Evolutionary conservation across 208 protist species (phyloP).

Genomic region (Borovskyia barvae): DNA sequence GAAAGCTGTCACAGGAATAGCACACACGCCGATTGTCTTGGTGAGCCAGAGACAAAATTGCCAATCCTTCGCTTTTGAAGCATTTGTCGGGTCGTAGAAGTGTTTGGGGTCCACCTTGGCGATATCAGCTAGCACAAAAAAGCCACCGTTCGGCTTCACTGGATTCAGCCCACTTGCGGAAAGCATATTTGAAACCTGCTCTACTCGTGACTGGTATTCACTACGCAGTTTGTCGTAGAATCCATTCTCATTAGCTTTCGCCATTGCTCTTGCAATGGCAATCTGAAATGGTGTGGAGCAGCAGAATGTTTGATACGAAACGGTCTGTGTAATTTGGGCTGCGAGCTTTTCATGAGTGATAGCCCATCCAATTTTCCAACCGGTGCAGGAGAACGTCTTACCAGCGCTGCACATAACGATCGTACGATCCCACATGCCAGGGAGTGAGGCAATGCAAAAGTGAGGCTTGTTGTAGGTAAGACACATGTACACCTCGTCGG

Average conservation of each 20-base stretch:
- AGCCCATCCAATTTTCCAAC: conserved; percentile 92
- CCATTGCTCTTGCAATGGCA: conserved; percentile 66
- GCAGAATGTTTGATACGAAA: conserved; percentile 87
- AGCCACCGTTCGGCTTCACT: conserved; percentile 63
- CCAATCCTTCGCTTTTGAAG: conserved; percentile 61
- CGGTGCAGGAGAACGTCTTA: conserved; percentile 93
- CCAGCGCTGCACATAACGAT: conserved; percentile 88
- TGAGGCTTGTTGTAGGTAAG: conserved; percentile 73
- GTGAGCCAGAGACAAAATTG: conserved; percentile 90
- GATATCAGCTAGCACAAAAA: conserved; percentile 90
- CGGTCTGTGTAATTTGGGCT: conserved; percentile 32
- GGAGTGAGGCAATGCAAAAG: conserved; percentile 66
- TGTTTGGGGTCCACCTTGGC: conserved; percentile 59
- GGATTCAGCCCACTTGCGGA: conserved; percentile 38
- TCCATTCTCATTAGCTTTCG: conserved; percentile 35
- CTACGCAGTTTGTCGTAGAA: conserved; percentile 55
- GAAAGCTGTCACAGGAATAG: conserved; percentile 85
- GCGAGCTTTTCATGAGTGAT: conserved; percentile 51
- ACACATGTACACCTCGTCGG: conserved; percentile 92
- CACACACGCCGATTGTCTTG: conserved; percentile 75
- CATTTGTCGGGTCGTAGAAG: conserved; percentile 59
- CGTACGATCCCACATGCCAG: conserved; percentile 90
- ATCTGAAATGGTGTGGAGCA: conserved; percentile 87
- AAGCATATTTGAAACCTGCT: conserved; percentile 39
- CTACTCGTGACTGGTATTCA: conserved; percentile 49